phyloP scores from a whole-genome alignment of 257 asterid genomes.

The Anisodus tanguticus region DNA sequence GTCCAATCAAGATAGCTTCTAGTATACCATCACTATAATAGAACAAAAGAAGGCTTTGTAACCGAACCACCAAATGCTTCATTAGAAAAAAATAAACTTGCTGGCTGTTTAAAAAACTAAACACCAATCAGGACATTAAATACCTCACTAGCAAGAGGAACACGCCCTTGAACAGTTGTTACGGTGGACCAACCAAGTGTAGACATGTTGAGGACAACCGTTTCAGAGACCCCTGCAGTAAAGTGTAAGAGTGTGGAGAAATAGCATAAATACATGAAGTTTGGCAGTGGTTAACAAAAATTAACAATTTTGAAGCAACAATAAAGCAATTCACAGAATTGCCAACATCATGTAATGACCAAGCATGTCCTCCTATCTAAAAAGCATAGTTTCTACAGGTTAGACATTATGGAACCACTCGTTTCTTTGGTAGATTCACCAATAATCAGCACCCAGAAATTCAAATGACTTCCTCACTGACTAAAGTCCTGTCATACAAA shows the following conservation, averaged over 20 bases:
- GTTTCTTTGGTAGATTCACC: constrained; percentile 3
- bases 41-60: constrained; percentile 13
- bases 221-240: constrained; percentile 85
- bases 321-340: neutral
- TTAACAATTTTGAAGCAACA: constrained; percentile 22
- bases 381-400: neutral
- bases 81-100: constrained; percentile 23
- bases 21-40: neutral
- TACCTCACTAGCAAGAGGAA: constrained; percentile 99
- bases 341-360: constrained; percentile 1
- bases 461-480: constrained; percentile 10
- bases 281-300: neutral
- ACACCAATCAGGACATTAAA: constrained; percentile 32
- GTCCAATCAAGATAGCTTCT: constrained; percentile 19
- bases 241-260: neutral
- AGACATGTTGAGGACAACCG: constrained; percentile 95
- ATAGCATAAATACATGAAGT: neutral
- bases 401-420: neutral
- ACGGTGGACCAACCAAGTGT: constrained; percentile 88
- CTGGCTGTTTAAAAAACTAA: constrained; percentile 23
- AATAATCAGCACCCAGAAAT: neutral
- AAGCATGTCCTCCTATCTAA: neutral
- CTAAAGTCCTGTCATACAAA: constrained; percentile 21
- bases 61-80: constrained; percentile 17
- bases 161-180: constrained; percentile 86